Conservation (phyloP, 108 stramenopile species). For the Nitzschia sp. region DNA sequence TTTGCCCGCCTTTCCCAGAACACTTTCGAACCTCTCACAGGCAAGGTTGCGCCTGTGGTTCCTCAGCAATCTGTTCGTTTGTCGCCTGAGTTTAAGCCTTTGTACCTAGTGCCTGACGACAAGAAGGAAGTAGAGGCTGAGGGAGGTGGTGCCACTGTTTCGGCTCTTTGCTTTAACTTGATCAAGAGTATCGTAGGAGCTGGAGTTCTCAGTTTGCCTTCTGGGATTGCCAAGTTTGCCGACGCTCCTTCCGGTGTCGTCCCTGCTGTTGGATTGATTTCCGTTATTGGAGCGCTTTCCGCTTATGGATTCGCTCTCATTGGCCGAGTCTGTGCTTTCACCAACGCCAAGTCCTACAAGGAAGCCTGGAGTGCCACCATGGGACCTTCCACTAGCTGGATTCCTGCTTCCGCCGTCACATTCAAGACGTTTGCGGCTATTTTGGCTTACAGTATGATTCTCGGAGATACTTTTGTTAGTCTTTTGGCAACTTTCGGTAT, state of each 20-base stretch:
- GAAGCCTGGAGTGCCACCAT: slow-evolving; percentile 92
- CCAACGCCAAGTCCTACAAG: slow-evolving; percentile 80
- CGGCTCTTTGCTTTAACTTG: slow-evolving; percentile 53
- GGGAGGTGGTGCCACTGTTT: slow-evolving; percentile 54
- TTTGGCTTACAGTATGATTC: slow-evolving; percentile 93
- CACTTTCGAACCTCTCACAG: too few species aligned
- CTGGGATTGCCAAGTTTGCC: slow-evolving; percentile 92
- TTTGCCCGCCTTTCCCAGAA: too few species aligned
- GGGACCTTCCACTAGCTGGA: slow-evolving; percentile 59
- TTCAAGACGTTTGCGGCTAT: slow-evolving; percentile 87
- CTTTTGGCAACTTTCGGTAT: slow-evolving; percentile 76
- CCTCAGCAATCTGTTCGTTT: too few species aligned
- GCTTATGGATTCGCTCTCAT: slow-evolving; percentile 92
- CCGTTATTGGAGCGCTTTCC: slow-evolving; percentile 75
- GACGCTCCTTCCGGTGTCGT: slow-evolving; percentile 82
- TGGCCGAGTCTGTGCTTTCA: slow-evolving; percentile 80
- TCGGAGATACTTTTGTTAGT: slow-evolving; percentile 86
- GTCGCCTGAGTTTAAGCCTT: not conserved
- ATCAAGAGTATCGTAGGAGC: slow-evolving; percentile 87
- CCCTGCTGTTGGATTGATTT: slow-evolving; percentile 78
- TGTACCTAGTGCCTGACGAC: slow-evolving; percentile 22
- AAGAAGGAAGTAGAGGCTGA: not conserved
- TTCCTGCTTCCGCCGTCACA: slow-evolving; percentile 84
- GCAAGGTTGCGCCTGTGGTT: too few species aligned
- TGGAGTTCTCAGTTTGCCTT: slow-evolving; percentile 90